Conservation (phyloP, 2,329 filamentous ascomycete genomes). For the Cladosporium sp. region DNA sequence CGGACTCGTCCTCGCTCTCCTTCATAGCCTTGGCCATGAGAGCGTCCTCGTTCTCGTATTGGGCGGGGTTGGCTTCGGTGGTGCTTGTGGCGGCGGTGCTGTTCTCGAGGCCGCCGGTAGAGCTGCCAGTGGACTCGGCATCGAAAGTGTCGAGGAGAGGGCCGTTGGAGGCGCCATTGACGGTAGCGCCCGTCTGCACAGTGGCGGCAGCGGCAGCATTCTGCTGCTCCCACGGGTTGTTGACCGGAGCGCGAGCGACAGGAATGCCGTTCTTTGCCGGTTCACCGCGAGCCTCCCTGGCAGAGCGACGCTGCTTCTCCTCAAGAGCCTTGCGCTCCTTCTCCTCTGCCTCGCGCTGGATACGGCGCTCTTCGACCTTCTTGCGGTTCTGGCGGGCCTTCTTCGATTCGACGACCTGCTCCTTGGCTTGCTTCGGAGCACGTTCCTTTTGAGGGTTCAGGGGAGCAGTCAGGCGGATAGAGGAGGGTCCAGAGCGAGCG, state of each 20-base stretch:
- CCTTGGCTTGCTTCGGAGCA: constrained; percentile 56
- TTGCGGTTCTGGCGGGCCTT: constrained; percentile 91
- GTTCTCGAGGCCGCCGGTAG: constrained; percentile 32
- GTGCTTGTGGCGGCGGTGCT: constrained; percentile 36
- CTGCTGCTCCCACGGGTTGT: constrained; percentile 52
- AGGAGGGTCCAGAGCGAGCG: constrained; percentile 61
- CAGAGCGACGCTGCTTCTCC: constrained; percentile 79
- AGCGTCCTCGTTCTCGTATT: constrained; percentile 51
- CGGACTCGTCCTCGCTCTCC: constrained; percentile 47
- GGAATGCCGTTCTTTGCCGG: constrained; percentile 72
- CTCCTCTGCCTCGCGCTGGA: constrained; percentile 71
- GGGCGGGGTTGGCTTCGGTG: constrained; percentile 38
- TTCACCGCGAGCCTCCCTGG: constrained; percentile 76
- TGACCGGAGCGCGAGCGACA: constrained; percentile 42
- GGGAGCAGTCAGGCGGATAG: constrained; percentile 72
- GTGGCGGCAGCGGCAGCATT: constrained; percentile 21
- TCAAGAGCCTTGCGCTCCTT: constrained; percentile 69
- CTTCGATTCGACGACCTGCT: constrained; percentile 75
- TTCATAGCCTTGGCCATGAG: constrained; percentile 51
- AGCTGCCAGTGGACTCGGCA: constrained; percentile 37
- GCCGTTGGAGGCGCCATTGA: constrained; percentile 17
- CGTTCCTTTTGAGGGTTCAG: constrained; percentile 49
- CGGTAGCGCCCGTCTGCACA: constrained; percentile 16
- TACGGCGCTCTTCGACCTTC: constrained; percentile 80
- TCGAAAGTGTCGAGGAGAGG: constrained; percentile 51